Evolutionary conservation across 805 yeast genomes (phyloP).

Genomic region (Ascoidea rubescens): DNA sequence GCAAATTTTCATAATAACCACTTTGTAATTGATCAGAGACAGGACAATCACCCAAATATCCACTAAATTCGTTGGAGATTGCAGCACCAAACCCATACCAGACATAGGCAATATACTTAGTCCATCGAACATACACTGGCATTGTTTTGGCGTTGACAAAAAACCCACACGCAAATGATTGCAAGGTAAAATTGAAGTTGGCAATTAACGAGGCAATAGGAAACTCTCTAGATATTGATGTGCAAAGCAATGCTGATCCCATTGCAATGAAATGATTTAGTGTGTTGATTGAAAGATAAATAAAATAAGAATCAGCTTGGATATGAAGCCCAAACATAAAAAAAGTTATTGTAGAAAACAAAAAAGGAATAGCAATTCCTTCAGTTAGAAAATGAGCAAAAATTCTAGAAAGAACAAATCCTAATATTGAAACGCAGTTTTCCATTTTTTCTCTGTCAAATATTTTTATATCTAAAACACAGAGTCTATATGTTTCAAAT

Average conservation of each 20-base stretch:
- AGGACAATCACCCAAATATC: slow-evolving; percentile 46
- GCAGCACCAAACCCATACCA: slow-evolving; percentile 72
- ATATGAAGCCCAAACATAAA: slow-evolving; percentile 65
- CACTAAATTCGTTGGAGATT: slow-evolving; percentile 50
- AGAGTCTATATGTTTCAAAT: slow-evolving; percentile 45
- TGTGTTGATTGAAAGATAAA: slow-evolving; percentile 44
- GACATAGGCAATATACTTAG: slow-evolving; percentile 58
- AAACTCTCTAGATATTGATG: slow-evolving; percentile 47
- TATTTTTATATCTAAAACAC: slow-evolving; percentile 37
- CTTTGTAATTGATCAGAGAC: slow-evolving; percentile 8
- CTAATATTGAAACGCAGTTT: slow-evolving; percentile 48
- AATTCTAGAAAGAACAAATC: slow-evolving; percentile 54
- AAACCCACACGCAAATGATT: slow-evolving; percentile 70
- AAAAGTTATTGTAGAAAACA: slow-evolving; percentile 49
- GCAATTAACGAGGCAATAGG: slow-evolving; percentile 46
- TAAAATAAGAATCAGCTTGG: slow-evolving; percentile 37
- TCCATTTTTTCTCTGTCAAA: slow-evolving; percentile 62
- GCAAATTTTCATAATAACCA: no score
- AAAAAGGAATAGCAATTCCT: slow-evolving; percentile 48
- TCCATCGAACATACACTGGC: slow-evolving; percentile 85
- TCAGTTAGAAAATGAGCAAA: slow-evolving; percentile 53
- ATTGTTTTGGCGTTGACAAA: slow-evolving; percentile 57
- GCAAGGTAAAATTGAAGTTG: slow-evolving; percentile 54
- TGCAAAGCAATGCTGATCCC: slow-evolving; percentile 35
- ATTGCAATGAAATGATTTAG: slow-evolving; percentile 43